phyloP scores from a whole-genome alignment of 2,329 filamentous ascomycete genomes.

The Fusarium citri region DNA sequence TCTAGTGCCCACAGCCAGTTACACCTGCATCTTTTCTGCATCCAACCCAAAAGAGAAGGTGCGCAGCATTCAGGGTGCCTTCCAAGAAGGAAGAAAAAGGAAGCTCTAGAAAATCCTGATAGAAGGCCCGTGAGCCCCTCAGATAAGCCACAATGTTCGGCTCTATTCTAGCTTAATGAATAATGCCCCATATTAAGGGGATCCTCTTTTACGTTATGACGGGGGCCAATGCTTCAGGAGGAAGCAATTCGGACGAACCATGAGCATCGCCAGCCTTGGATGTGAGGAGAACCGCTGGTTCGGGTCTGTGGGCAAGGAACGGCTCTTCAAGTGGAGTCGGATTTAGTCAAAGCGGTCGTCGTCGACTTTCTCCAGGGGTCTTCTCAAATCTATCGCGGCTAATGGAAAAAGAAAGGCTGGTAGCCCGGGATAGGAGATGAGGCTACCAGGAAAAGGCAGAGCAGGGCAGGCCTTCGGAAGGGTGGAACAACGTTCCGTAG shows the following conservation, averaged over 20 bases:
- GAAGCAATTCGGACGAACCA: slow-evolving; percentile 17
- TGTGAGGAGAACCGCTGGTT: slow-evolving; percentile 35
- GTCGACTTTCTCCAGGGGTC: not conserved
- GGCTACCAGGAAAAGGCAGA: not conserved
- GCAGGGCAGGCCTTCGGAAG: slow-evolving; percentile 22
- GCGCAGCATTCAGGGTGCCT: slow-evolving; percentile 21
- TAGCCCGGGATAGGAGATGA: not conserved
- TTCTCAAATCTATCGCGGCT: slow-evolving; percentile 25
- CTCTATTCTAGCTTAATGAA: slow-evolving; percentile 5
- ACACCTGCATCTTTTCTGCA: slow-evolving; percentile 1
- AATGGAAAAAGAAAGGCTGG: slow-evolving; percentile 9
- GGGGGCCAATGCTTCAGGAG: slow-evolving; percentile 13
- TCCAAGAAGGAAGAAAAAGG: slow-evolving; percentile 27
- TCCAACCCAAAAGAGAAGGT: slow-evolving; percentile 33
- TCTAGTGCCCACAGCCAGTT: slow-evolving; percentile 26
- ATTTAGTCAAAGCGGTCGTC: slow-evolving; percentile 5
- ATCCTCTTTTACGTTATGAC: slow-evolving; percentile 23
- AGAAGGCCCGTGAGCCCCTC: slow-evolving; percentile 17
- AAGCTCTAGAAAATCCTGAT: slow-evolving; percentile 34
- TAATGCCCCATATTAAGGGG: slow-evolving; percentile 27
- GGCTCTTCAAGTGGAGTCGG: slow-evolving; percentile 6
- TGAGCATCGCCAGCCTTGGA: slow-evolving; percentile 25
- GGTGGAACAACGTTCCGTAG: slow-evolving; percentile 28
- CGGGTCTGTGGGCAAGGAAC: slow-evolving; percentile 32
- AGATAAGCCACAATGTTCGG: slow-evolving; percentile 24